Conservation (phyloP, 164 flowering plant genomes). For the Dillenia turbinata region DNA sequence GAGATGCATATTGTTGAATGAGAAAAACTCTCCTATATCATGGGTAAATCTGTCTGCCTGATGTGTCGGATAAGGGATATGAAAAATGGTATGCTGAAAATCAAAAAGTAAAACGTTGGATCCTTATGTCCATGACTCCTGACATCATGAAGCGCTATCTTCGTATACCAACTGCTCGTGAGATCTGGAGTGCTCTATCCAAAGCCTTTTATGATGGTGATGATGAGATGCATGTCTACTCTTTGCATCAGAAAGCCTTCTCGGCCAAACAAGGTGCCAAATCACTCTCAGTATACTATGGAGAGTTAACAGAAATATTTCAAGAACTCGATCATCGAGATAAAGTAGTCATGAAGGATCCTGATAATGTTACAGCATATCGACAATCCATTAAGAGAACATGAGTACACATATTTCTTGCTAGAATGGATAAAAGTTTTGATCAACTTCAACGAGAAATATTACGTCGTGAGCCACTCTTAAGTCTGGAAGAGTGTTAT, state of each 20-base stretch:
- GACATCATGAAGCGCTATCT: slow-evolving; percentile 4
- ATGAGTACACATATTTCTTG: slow-evolving; percentile 6
- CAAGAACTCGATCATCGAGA: slow-evolving; percentile 10
- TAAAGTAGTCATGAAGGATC: slow-evolving; percentile 5
- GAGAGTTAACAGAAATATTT: slow-evolving; percentile 7
- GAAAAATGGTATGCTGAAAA: slow-evolving; percentile 3
- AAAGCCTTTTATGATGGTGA: background rate
- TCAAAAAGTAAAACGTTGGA: slow-evolving; percentile 4
- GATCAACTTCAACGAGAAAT: slow-evolving; percentile 7
- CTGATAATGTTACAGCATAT: slow-evolving; percentile 4
- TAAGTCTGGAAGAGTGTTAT: slow-evolving; percentile 2
- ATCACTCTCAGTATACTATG: slow-evolving; percentile 6
- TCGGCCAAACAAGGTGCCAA: slow-evolving; percentile 4
- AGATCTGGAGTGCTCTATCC: background rate
- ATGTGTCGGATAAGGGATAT: background rate
- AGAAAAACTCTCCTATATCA: slow-evolving; percentile 9
- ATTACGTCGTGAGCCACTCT: background rate
- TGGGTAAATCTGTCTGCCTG: background rate
- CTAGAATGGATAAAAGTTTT: slow-evolving; percentile 2
- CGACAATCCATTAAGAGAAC: background rate
- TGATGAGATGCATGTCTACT: no score
- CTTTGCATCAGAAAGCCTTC: slow-evolving; percentile 5
- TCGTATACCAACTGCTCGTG: background rate
- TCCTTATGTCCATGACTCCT: slow-evolving; percentile 5
- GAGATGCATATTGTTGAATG: slow-evolving; percentile 16